Evolutionary conservation across 345 rosid genomes (phyloP).

Genomic region (Brassica rapa): DNA sequence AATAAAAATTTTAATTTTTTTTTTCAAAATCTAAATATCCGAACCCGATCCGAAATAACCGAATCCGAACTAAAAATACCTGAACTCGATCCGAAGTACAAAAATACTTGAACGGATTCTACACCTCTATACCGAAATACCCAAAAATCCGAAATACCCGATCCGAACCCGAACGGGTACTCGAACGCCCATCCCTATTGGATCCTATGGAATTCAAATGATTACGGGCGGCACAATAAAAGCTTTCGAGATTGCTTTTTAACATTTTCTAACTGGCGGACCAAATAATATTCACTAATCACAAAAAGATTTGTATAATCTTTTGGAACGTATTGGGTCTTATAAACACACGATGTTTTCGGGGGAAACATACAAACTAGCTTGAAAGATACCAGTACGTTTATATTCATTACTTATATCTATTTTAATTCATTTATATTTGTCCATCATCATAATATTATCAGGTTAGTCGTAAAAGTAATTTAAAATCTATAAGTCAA

Average conservation of each 20-base stretch:
- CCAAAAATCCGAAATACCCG: too few species aligned
- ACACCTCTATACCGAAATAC: too few species aligned
- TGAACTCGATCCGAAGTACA: too few species aligned
- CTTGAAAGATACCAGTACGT: background rate
- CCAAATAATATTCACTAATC: slow-evolving; percentile 9
- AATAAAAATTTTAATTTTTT: too few species aligned
- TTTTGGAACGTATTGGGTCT: background rate
- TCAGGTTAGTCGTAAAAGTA: background rate
- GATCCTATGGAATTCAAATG: slow-evolving; percentile 42
- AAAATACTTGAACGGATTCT: too few species aligned
- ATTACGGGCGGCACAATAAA: slow-evolving; percentile 41
- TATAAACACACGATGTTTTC: background rate
- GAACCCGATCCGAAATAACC: too few species aligned
- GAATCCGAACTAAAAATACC: too few species aligned
- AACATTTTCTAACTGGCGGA: slow-evolving; percentile 21
- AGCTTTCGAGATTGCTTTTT: slow-evolving; percentile 24
- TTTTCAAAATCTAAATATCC: too few species aligned
- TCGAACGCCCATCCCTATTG: too few species aligned
- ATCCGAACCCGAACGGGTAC: too few species aligned
- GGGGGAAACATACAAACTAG: background rate
- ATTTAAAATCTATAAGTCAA: background rate
- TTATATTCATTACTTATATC: background rate
- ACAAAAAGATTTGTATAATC: background rate
- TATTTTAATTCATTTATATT: background rate
- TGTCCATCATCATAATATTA: background rate